Conservation (phyloP, 371 early-diverging fungal species). For the Mortierella polycephala region DNA sequence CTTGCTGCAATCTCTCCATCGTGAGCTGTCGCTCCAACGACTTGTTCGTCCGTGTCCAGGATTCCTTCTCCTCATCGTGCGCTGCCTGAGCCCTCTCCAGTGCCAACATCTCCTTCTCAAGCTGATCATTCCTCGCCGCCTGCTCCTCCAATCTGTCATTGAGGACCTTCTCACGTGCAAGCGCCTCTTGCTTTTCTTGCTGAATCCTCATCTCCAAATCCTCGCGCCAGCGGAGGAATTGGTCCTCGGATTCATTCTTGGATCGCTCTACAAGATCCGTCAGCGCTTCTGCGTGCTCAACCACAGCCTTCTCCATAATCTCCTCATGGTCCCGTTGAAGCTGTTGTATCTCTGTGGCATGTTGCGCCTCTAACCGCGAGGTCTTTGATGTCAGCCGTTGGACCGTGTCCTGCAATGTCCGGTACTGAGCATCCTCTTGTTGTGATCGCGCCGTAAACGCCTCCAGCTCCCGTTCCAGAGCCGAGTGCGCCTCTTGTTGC, state of each 20-base stretch:
- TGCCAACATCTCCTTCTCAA: conserved; percentile 18
- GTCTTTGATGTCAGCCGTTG: conserved; percentile 25
- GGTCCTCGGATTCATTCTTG: conserved; percentile 12
- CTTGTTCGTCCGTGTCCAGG: conserved; percentile 18
- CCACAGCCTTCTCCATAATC: conserved; percentile 29
- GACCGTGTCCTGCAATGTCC: conserved; percentile 32
- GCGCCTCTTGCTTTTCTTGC: conserved; percentile 7
- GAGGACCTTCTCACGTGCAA: conserved; percentile 21
- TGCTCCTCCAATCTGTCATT: conserved; percentile 13
- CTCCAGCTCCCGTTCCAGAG: conserved; percentile 14
- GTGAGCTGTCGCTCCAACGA: conserved; percentile 42
- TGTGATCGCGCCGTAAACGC: conserved; percentile 11
- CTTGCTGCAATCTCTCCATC: conserved; percentile 36
- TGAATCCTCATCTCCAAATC: conserved; percentile 4
- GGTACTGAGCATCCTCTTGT: conserved; percentile 34
- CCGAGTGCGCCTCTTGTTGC: conserved; percentile 3
- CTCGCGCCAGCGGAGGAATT: neutral
- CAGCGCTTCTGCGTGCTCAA: conserved; percentile 31
- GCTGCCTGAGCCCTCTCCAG: conserved; percentile 6
- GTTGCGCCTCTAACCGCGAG: conserved; percentile 10
- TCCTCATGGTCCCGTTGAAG: conserved; percentile 39
- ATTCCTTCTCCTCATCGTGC: conserved; percentile 19
- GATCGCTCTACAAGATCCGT: conserved; percentile 28
- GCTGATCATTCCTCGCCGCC: conserved; percentile 5
- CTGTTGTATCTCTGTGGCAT: conserved; percentile 20